Percentiles rank a stretch among this genome's conserved stretches.
Evolutionary conservation across 129 eudicot genomes (phyloP).

Genomic region (Helianthus tuberosus): DNA sequence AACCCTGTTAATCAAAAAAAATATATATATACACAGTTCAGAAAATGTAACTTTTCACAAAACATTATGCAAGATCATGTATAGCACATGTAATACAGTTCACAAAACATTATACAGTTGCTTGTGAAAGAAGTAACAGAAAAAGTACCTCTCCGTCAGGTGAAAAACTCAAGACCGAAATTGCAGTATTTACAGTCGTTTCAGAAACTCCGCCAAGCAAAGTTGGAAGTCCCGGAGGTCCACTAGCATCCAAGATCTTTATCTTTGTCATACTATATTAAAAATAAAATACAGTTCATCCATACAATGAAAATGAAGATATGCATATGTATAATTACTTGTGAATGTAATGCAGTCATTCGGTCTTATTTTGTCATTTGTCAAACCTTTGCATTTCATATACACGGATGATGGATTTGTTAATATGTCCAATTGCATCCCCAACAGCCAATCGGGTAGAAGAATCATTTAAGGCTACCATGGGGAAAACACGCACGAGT

Average conservation of each 20-base stretch:
- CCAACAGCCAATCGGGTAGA: constrained; percentile 94
- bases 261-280: constrained; percentile 67
- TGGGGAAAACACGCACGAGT: constrained; percentile 81
- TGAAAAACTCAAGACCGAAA: constrained; percentile 90
- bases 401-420: constrained; percentile 73
- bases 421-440: constrained; percentile 82
- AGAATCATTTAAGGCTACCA: constrained; percentile 82
- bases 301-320: constrained; percentile 7
- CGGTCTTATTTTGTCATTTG: background rate
- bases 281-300: constrained; percentile 4
- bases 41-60: background rate
- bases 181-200: constrained; percentile 58
- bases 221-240: constrained; percentile 96
- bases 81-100: background rate
- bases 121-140: background rate
- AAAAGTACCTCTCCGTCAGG: constrained; percentile 95
- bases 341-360: background rate
- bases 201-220: constrained; percentile 80
- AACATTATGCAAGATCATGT: background rate
- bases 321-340: background rate
- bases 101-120: background rate
- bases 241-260: constrained; percentile 96
- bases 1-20: constrained; percentile 57
- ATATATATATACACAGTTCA: background rate
- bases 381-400: constrained; percentile 88